Conservation (phyloP, 306 rosid genomes). For the Prunus salicina region DNA sequence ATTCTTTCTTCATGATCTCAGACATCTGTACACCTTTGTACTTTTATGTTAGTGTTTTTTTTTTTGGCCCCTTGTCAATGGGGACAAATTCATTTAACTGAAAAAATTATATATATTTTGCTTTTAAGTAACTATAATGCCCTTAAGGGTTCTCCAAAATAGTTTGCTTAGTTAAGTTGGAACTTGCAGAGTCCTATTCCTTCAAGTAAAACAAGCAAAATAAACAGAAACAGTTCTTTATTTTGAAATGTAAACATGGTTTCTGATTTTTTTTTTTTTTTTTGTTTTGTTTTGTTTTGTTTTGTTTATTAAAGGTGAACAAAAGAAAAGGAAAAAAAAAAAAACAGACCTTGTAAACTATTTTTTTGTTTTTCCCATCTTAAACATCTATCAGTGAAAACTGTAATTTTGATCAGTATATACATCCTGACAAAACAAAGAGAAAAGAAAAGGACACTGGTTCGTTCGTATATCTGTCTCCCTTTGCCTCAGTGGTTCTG, state of each 20-base stretch:
- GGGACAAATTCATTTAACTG: too few species aligned
- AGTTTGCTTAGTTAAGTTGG: not conserved
- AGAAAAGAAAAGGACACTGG: slow-evolving; percentile 46
- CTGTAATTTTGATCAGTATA: slow-evolving; percentile 24
- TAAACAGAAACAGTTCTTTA: not conserved
- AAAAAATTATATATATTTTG: too few species aligned
- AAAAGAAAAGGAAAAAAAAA: not conserved
- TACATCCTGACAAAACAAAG: slow-evolving; percentile 40
- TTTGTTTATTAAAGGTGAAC: too few species aligned
- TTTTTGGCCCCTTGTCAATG: too few species aligned
- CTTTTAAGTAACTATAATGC: not conserved
- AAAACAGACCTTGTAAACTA: not conserved
- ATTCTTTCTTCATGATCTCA: too few species aligned
- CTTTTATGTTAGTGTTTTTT: too few species aligned
- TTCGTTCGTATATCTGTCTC: slow-evolving; percentile 27
- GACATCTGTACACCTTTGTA: too few species aligned
- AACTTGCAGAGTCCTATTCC: not conserved
- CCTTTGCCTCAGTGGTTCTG: slow-evolving; percentile 39
- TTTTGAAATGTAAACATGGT: not conserved
- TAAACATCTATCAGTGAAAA: slow-evolving; percentile 21
- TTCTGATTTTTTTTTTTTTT: not conserved
- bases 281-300: too few species aligned
- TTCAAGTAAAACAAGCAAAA: not conserved
- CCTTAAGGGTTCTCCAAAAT: not conserved
- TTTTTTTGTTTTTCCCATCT: slow-evolving; percentile 6